phyloP scores from a whole-genome alignment of 1,284 basidiomycete genomes.

The Trametes polyzona region DNA sequence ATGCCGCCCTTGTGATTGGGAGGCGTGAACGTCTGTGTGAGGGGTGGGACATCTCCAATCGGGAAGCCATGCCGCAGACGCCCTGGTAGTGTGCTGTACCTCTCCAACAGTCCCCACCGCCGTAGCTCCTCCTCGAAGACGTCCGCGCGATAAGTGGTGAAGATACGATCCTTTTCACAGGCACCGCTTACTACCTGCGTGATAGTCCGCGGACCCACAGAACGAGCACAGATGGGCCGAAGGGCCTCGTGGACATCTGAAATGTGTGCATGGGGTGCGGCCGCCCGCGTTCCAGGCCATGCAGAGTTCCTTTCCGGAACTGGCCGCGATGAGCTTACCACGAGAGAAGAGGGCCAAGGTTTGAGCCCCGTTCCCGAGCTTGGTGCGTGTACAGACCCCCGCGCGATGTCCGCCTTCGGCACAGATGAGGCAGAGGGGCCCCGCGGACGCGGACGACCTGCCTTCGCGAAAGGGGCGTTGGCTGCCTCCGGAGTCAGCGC shows the following conservation, averaged over 20 bases:
- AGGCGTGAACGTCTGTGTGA: slow-evolving; percentile 31
- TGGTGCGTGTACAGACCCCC: background rate
- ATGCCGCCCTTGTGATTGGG: slow-evolving; percentile 32
- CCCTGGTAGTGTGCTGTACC: slow-evolving; percentile 36
- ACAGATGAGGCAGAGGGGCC: slow-evolving; percentile 19
- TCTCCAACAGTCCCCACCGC: slow-evolving; percentile 15
- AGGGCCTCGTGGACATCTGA: background rate
- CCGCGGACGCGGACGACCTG: slow-evolving; percentile 4
- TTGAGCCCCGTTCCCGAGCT: background rate
- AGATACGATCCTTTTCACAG: slow-evolving; percentile 10
- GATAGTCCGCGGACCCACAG: slow-evolving; percentile 20
- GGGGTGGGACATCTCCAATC: slow-evolving; percentile 36
- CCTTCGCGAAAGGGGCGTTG: slow-evolving; percentile 5
- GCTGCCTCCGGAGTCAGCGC: background rate
- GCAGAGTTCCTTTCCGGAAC: slow-evolving; percentile 9
- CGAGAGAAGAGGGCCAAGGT: background rate
- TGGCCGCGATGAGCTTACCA: background rate
- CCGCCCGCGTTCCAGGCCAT: slow-evolving; percentile 14
- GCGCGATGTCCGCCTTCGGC: slow-evolving; percentile 11
- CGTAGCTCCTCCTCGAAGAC: slow-evolving; percentile 21
- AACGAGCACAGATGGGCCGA: slow-evolving; percentile 19
- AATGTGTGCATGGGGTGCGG: background rate
- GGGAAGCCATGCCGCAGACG: slow-evolving; percentile 39
- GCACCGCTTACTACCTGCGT: slow-evolving; percentile 12
- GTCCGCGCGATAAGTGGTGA: slow-evolving; percentile 25